Evolutionary conservation across 1,284 basidiomycete species (phyloP), one percentile per base, ranked within the genome.

Genomic region (Xerocomus minutiporus): DNA sequence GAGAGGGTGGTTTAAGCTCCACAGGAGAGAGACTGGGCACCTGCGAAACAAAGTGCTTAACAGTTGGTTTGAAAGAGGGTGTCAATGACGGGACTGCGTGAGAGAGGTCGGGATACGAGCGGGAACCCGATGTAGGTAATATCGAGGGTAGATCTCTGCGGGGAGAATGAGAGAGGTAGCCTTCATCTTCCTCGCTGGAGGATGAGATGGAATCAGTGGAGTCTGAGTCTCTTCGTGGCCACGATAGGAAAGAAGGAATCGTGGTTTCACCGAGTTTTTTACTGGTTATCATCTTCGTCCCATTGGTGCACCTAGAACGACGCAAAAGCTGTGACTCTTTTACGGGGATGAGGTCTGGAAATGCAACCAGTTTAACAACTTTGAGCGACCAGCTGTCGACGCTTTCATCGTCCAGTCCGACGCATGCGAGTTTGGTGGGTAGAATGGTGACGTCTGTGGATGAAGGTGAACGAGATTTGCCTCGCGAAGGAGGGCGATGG

Each of bases 381-480:
- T 88, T 88, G 57, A 85, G 76, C 17, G 79, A 78, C 86, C 86
- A 88, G 42, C 79, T 75, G 57, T 88, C 86, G 11, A 81, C 77
- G 41, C 75, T 72, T 53, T 83, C 81, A 59, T 87, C 84, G 44
- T 79, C 77, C 31, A 82, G 67, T 9, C 81, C 81, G 26, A 83
- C 80, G 55, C 81, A 83, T 7, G 78, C 74, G 38, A 83, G 74
- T 58, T 81, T 79, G 29, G 79, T 73, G 32, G 72, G 60, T 6
- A 84, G 71, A n/a, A 82, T 63, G 48, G 70, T 68, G 17, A 82
- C 80, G 57, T 81, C 74, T 39, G 56, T 65, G 43, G 58, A 69
- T 3, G 74, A 71, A 6, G 80, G 78, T 8, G 81, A 81, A 50
- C 69, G 72, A 8, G 75, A 75, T 63, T 79, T 77, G 29, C 60